A percentile compares a stretch with the other conserved stretches of the same genome.
Evolutionary conservation across 352 stramenopile genomes (phyloP).

Genomic region (Phytopythium boreale): DNA sequence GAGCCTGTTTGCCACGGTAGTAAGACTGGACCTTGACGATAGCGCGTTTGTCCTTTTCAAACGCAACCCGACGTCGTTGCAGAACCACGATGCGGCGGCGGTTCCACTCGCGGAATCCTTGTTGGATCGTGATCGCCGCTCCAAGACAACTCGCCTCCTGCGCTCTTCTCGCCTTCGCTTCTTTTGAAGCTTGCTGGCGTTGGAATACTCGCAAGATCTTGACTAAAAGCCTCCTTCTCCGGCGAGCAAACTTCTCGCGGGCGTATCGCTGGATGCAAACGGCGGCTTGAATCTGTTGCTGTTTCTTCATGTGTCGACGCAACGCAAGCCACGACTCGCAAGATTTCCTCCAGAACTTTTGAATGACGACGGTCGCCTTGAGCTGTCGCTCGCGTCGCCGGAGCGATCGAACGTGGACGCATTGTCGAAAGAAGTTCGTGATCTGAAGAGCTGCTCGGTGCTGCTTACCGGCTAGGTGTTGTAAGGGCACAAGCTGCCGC

Average conservation of each 20-base stretch:
- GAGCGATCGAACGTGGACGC: slow-evolving; percentile 5
- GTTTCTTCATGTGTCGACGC: slow-evolving; percentile 31
- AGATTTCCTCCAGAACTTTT: slow-evolving; percentile 49
- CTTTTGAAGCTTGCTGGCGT: slow-evolving; percentile 8
- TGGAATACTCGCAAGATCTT: slow-evolving; percentile 37
- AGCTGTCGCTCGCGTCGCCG: slow-evolving; percentile 10
- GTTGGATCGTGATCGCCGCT: slow-evolving; percentile 46
- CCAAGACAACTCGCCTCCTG: slow-evolving; percentile 11
- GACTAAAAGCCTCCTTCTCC: slow-evolving; percentile 21
- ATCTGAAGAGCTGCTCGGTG: slow-evolving; percentile 44
- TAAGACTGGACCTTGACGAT: slow-evolving; percentile 54
- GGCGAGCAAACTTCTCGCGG: slow-evolving; percentile 30
- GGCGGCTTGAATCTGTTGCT: slow-evolving; percentile 32
- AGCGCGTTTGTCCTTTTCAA: slow-evolving; percentile 59
- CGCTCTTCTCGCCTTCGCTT: slow-evolving; percentile 8
- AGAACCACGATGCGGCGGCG: slow-evolving; percentile 29
- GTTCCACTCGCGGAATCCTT: slow-evolving; percentile 36
- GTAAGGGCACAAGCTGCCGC: slow-evolving; percentile 41
- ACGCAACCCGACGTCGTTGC: slow-evolving; percentile 41
- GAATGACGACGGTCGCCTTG: slow-evolving; percentile 31
- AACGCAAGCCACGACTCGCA: slow-evolving; percentile 46
- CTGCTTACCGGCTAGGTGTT: slow-evolving; percentile 38
- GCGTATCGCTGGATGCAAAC: slow-evolving; percentile 40
- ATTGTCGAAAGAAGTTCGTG: slow-evolving; percentile 34
- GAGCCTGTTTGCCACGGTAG: slow-evolving; percentile 39